phyloP scores from a whole-genome alignment of 768 basidiomycete genomes.

The Harrya chromipes region DNA sequence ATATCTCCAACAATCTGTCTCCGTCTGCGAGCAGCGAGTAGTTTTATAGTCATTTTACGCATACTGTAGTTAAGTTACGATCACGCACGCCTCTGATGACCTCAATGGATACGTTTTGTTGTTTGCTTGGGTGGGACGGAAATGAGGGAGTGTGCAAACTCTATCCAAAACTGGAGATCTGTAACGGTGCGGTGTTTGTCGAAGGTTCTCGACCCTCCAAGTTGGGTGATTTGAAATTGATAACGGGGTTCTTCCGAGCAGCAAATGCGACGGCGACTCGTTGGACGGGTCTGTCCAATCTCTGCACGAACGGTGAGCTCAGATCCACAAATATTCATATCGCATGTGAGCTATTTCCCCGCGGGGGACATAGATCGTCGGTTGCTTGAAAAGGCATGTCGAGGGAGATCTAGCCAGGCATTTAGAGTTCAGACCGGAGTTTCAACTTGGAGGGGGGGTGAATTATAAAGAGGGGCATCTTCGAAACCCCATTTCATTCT shows the following conservation, averaged over 20 bases:
- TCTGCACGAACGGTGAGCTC: no score
- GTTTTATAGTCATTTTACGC: constrained; percentile 18
- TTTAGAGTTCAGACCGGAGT: constrained; percentile 46
- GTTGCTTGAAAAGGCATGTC: constrained; percentile 16
- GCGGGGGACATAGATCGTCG: constrained; percentile 21
- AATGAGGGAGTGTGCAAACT: constrained; percentile 1
- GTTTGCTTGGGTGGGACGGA: constrained; percentile 7
- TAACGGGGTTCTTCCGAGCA: constrained; percentile 6
- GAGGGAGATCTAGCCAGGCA: constrained; percentile 19
- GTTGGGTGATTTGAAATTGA: constrained; percentile 26
- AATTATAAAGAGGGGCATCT: constrained; percentile 44
- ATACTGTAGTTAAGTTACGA: constrained; percentile 23
- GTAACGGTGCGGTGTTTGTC: background rate
- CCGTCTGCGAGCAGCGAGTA: constrained; percentile 3
- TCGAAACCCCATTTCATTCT: constrained; percentile 25
- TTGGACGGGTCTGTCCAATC: background rate
- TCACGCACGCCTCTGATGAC: constrained; percentile 18
- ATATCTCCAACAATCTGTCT: constrained; percentile 10
- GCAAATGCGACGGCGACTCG: background rate
- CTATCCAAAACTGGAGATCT: constrained; percentile 6
- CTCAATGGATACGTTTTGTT: constrained; percentile 10
- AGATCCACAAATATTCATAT: background rate
- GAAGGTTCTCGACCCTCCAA: background rate
- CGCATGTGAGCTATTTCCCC: background rate
- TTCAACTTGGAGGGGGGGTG: constrained; percentile 36